A percentile compares a stretch with the other conserved stretches of the same genome.
phyloP scores from a whole-genome alignment of 2,329 filamentous ascomycete genomes.

The Cladophialophora psammophila region DNA sequence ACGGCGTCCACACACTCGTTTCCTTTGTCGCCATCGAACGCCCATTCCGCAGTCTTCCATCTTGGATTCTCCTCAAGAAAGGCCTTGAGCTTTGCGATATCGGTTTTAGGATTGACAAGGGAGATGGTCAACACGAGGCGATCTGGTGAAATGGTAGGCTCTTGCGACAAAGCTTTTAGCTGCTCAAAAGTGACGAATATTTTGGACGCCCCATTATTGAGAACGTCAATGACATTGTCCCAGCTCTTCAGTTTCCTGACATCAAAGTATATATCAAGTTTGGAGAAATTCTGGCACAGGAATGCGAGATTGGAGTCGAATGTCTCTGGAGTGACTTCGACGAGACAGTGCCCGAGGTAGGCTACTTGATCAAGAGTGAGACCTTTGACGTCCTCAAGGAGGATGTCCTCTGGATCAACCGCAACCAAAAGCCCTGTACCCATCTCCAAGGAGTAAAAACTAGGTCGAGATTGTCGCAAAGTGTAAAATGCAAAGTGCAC shows the following conservation, averaged over 20 bases:
- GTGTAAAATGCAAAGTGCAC: not conserved
- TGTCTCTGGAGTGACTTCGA: conserved; percentile 58
- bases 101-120: conserved; percentile 45
- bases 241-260: conserved; percentile 71
- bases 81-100: conserved; percentile 49
- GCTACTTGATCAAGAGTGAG: conserved; percentile 62
- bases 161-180: conserved; percentile 62
- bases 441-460: conserved; percentile 19
- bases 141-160: conserved; percentile 60
- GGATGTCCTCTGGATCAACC: conserved; percentile 35
- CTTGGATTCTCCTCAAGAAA: conserved; percentile 48
- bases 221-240: conserved; percentile 78
- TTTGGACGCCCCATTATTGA: conserved; percentile 84
- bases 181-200: conserved; percentile 80
- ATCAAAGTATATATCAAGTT: conserved; percentile 74
- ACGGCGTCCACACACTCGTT: conserved; percentile 53
- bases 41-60: conserved; percentile 41
- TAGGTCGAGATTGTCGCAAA: not conserved
- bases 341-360: conserved; percentile 66
- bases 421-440: conserved; percentile 35
- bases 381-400: conserved; percentile 50
- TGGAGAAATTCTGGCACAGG: conserved; percentile 63
- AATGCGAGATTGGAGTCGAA: conserved; percentile 59
- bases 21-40: conserved; percentile 41
- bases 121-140: conserved; percentile 64